A percentile compares a stretch with the other conserved stretches of the same genome.
Conservation (phyloP, 768 basidiomycete genomes). For the Lyophyllum shimeji region DNA sequence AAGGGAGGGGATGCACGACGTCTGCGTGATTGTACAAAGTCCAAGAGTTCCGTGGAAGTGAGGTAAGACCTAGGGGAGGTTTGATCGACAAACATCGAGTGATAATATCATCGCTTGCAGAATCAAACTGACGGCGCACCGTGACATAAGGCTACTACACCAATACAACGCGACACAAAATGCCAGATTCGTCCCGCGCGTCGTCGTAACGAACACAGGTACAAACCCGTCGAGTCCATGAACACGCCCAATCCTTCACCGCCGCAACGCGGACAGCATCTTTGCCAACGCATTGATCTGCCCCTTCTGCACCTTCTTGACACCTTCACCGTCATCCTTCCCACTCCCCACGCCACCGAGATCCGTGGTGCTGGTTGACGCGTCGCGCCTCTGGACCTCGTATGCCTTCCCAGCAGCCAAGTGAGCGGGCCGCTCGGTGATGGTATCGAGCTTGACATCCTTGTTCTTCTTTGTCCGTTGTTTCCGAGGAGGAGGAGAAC, state of each 20-base stretch:
- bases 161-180: slow-evolving; percentile 48
- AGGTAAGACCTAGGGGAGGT: slow-evolving; percentile 2
- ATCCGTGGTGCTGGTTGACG: slow-evolving; percentile 75
- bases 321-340: slow-evolving; percentile 47
- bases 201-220: slow-evolving; percentile 14
- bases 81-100: slow-evolving; percentile 16
- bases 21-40: slow-evolving; percentile 16
- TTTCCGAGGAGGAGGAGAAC: slow-evolving; percentile 60
- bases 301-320: slow-evolving; percentile 83
- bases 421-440: slow-evolving; percentile 62
- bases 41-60: slow-evolving; percentile 10
- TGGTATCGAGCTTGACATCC: slow-evolving; percentile 69
- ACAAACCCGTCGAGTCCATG: slow-evolving; percentile 17
- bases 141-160: slow-evolving; percentile 49
- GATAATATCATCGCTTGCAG: slow-evolving; percentile 17
- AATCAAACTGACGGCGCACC: slow-evolving; percentile 33
- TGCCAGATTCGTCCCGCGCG: slow-evolving; percentile 35
- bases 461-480: slow-evolving; percentile 66
- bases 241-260: slow-evolving; percentile 36
- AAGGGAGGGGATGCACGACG: slow-evolving; percentile 16
- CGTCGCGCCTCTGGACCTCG: slow-evolving; percentile 56
- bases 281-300: slow-evolving; percentile 90
- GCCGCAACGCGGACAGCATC: slow-evolving; percentile 83
- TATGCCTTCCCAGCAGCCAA: slow-evolving; percentile 39
- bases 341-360: slow-evolving; percentile 39